Base-by-base conservation (phyloP, 2,329 filamentous ascomycete species). In the Aspergillus niger region DNA sequence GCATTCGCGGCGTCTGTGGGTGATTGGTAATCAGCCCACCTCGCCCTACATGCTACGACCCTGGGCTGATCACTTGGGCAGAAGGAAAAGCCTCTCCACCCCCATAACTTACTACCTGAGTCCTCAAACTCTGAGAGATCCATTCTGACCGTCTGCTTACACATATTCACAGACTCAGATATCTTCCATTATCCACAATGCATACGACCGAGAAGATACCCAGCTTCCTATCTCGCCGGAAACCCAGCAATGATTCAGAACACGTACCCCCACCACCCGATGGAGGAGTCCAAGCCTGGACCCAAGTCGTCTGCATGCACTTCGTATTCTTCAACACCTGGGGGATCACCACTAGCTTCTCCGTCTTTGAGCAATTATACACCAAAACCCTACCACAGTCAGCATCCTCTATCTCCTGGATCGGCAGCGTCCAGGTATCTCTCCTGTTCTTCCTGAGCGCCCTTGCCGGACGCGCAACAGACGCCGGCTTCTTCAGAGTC, bases 401-500 rank as follows among this genome's bases (percentile, higher is more conserved):
- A 2, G 20, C 50, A 4, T 53, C 50, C 5, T 8, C 20, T n/a
- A 53, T 53, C 11, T 41, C 50, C 32, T 53, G 32, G 50, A 53
- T 53, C 13, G 77, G 79, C 10, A 70, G 69, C 3, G 64, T 80
- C 5, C 77, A 81, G 61, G 67, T 78, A 38, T 81, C 78, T 61
- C 67, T 80, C 13, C 68, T 80, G 13, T 79, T 79, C 63, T 76
- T 79, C 50, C 63, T 79, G 5, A 76, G 77, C 4, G 76, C 73
- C 8, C 70, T 80, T 32, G 71, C 76, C 8, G 78, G 78, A 2
- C 72, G 74, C 8, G 69, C 76, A 2, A 73, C 74, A 5, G 78
- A 81, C 58, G 73, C 75, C 20, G 78, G 79, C 6, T 75, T 77
- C 57, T 79, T 79, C 61, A 68, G 68, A 5, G 38, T 61, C 0